Evolutionary conservation across 805 yeast species (phyloP).

Genomic region (Candida quercuum): DNA sequence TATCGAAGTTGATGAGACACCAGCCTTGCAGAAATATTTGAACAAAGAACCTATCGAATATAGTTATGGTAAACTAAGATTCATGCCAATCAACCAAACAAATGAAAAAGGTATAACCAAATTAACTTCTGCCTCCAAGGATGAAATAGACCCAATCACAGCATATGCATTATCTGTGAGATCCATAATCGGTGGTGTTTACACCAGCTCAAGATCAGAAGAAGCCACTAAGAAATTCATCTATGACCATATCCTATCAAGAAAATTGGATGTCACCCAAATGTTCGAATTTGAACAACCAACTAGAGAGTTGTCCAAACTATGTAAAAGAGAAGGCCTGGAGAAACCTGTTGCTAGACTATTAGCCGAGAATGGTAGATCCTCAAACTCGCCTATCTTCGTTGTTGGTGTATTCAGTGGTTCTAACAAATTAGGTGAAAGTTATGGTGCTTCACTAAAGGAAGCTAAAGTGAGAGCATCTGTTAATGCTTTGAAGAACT

Average conservation of each 20-base stretch:
- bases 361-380: constrained; percentile 90
- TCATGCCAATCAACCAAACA: constrained; percentile 25
- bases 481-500: constrained; percentile 83
- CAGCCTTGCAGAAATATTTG: constrained; percentile 60
- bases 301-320: constrained; percentile 70
- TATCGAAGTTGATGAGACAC: constrained; percentile 65
- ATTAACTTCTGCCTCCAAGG: constrained; percentile 28
- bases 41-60: constrained; percentile 63
- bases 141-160: constrained; percentile 23
- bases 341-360: constrained; percentile 74
- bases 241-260: constrained; percentile 68
- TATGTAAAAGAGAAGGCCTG: constrained; percentile 72
- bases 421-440: constrained; percentile 80
- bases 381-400: constrained; percentile 75
- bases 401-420: constrained; percentile 92
- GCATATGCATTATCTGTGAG: constrained; percentile 66
- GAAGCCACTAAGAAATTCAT: constrained; percentile 61
- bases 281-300: constrained; percentile 84
- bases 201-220: constrained; percentile 61
- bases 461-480: constrained; percentile 94
- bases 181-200: constrained; percentile 77
- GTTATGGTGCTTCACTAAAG: constrained; percentile 82
- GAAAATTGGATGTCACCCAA: constrained; percentile 67
- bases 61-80: constrained; percentile 68
- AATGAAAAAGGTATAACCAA: constrained; percentile 47